Base-by-base conservation (phyloP, 1,139 yeast genomes). In the Lizanozyma gosingica region DNA sequence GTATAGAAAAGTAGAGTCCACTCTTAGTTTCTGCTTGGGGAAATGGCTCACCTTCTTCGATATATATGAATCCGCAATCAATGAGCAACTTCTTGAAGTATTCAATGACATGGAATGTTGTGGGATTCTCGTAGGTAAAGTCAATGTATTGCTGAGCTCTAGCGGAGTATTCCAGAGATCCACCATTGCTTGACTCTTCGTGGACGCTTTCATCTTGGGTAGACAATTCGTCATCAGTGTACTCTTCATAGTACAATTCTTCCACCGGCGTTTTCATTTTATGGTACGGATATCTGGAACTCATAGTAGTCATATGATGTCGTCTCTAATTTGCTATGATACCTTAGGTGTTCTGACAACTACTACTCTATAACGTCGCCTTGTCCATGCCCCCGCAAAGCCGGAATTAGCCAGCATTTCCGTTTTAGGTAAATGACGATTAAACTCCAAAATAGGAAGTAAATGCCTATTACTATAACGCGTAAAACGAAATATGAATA, bases 101-200 rank as follows among this genome's bases (percentile, higher is more conserved):
- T 14, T 52, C 45, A 9, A 67, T 57, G 15, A 62, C 69, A 49
- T 70, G 76, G 49, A 54, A 66, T 4, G 72, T 67, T 1, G 75
- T 68, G 14, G 74, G 75, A 43, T 61, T 62, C 11, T 50, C 43
- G 44, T 67, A 57, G 42, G 73, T 67, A 48, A 68, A 68, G 18
- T 54, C 52, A 39, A 69, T 56, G 47, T 65, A 69, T 9, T 57
- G 53, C 14, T 58, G 54, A 14, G 71, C 63, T 6, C 9, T 22
- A 6, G 29, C 6, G 29, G 29, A 22, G 9, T 6, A 22, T 22
- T 22, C 29, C n/a, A n/a, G n/a, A n/a, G n/a, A n/a, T n/a, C n/a
- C n/a, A n/a, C n/a, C n/a, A n/a, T n/a, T n/a, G n/a, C n/a, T n/a
- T n/a, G n/a, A n/a, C 6, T 6, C 6, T 22, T 22, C 29, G 11